phyloP scores from a whole-genome alignment of 2,329 filamentous ascomycete genomes.

The Aspergillus fumigatus region DNA sequence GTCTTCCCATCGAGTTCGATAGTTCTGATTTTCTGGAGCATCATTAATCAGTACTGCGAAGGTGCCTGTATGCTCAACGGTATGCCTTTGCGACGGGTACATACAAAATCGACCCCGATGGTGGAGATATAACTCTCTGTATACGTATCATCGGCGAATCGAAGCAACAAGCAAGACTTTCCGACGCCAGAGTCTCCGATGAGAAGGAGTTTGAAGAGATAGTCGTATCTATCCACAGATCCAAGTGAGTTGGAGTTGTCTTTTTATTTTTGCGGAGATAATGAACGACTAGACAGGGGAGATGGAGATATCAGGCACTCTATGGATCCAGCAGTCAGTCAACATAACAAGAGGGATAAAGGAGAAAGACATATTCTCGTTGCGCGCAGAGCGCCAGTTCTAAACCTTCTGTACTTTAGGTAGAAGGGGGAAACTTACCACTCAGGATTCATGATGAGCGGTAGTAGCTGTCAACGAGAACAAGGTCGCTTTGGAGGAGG shows the following conservation, averaged over 20 bases:
- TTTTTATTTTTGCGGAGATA: not conserved
- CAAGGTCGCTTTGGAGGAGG: conserved; percentile 5
- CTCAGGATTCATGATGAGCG: conserved; percentile 47
- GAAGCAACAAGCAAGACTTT: conserved; percentile 97
- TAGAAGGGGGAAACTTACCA: conserved; percentile 34
- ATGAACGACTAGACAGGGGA: not conserved
- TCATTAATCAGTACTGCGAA: conserved; percentile 17
- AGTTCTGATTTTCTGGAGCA: conserved; percentile 89
- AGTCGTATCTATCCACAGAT: conserved; percentile 78
- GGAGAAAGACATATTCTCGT: not conserved
- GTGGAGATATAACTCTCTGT: conserved; percentile 99
- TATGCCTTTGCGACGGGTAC: conserved; percentile 35
- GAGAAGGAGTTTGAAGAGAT: conserved; percentile 99
- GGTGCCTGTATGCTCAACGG: conserved; percentile 2
- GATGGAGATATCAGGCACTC: conserved; percentile 17
- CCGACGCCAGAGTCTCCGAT: conserved; percentile 99
- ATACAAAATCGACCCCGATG: conserved; percentile 97
- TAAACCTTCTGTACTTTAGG: conserved; percentile 4
- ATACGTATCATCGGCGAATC: conserved; percentile 98
- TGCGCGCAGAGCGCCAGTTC: not conserved
- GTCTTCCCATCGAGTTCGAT: conserved; percentile 99
- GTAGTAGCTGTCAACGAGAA: conserved; percentile 5
- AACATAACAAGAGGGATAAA: not conserved
- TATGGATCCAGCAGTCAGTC: conserved; percentile 14
- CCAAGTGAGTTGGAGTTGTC: not conserved